Conservation (phyloP, 2,329 filamentous ascomycete species). For the Pseudocercospora cruenta region DNA sequence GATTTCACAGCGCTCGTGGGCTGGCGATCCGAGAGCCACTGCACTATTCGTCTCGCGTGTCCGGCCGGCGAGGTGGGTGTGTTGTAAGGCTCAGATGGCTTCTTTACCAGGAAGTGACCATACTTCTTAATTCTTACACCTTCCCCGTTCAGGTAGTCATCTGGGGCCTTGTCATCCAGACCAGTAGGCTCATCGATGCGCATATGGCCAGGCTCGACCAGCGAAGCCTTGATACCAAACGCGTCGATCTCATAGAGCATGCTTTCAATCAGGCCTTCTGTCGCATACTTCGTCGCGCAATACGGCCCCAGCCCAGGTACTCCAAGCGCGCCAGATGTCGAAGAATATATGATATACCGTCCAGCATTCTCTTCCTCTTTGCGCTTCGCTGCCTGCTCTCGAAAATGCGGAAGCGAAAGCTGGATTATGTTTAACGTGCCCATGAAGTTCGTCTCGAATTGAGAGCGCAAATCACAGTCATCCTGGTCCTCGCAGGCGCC, state of each 20-base stretch:
- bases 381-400: conserved; percentile 60
- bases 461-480: conserved; percentile 89
- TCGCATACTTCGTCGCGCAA: conserved; percentile 95
- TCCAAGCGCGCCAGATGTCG: conserved; percentile 86
- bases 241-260: conserved; percentile 94
- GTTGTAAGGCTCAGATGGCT: conserved; percentile 79
- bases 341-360: conserved; percentile 92
- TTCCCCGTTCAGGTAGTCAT: conserved; percentile 14
- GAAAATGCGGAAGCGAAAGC: conserved; percentile 82
- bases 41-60: conserved; percentile 87
- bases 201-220: conserved; percentile 89
- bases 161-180: conserved; percentile 35
- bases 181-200: conserved; percentile 74
- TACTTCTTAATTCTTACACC: conserved; percentile 67
- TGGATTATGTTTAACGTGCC: conserved; percentile 94
- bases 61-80: conserved; percentile 78
- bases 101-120: conserved; percentile 90
- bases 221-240: conserved; percentile 90
- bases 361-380: conserved; percentile 52
- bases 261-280: conserved; percentile 92
- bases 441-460: conserved; percentile 98
- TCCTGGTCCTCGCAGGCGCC: conserved; percentile 96
- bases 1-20: conserved; percentile 92
- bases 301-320: conserved; percentile 92
- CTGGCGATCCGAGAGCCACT: conserved; percentile 91